Percentiles rank a stretch among this genome's conserved stretches.
Evolutionary conservation across 2,329 filamentous ascomycete genomes (phyloP).

Genomic region (Rhinocladiella similis): DNA sequence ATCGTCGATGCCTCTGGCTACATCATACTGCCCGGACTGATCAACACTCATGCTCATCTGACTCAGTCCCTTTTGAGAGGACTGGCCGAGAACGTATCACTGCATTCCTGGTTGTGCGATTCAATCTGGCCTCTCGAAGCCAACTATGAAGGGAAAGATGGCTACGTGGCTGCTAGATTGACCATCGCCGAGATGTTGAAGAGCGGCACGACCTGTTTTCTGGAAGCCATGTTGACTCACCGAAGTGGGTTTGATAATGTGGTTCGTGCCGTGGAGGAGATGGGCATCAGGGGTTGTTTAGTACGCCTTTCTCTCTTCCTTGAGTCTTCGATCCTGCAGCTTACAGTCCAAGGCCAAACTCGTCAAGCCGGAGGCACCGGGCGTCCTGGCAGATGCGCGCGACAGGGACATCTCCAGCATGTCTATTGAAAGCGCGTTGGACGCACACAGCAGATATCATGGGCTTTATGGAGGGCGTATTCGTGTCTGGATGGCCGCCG

Average conservation of each 20-base stretch:
- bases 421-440: constrained; percentile 31
- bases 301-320: constrained; percentile 11
- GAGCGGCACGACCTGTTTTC: constrained; percentile 40
- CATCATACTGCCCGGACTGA: constrained; percentile 39
- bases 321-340: neutral
- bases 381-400: constrained; percentile 29
- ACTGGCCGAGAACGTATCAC: constrained; percentile 33
- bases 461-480: constrained; percentile 41
- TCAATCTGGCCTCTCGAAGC: constrained; percentile 40
- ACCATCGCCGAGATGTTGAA: constrained; percentile 42
- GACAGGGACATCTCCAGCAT: constrained; percentile 32
- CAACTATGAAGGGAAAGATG: constrained; percentile 36
- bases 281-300: constrained; percentile 36
- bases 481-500: constrained; percentile 50
- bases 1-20: constrained; percentile 33
- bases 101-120: constrained; percentile 36
- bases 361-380: constrained; percentile 18
- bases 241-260: constrained; percentile 33
- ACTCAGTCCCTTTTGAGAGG: constrained; percentile 38
- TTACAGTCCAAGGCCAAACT: constrained; percentile 14
- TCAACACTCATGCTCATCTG: constrained; percentile 40
- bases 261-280: constrained; percentile 35
- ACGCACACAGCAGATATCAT: constrained; percentile 28
- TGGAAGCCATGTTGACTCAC: constrained; percentile 38
- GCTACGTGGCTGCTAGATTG: constrained; percentile 34